Percentiles rank a stretch among this genome's conserved stretches.
phyloP scores from a whole-genome alignment of 257 asterid species.

The Leptodermis oblonga region DNA sequence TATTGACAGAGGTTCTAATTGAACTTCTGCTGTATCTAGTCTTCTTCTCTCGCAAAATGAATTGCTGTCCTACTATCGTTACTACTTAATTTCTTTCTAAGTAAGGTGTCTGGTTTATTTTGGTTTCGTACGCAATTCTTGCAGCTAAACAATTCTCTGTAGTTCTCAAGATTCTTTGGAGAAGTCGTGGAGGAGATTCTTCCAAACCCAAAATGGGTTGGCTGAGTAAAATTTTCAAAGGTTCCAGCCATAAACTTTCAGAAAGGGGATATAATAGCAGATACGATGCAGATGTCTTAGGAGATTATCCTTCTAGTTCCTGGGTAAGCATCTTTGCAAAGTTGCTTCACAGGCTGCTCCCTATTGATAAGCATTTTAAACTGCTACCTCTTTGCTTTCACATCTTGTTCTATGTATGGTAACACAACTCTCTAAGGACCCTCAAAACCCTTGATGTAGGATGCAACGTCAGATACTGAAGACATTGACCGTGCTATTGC shows the following conservation, averaged over 20 bases:
- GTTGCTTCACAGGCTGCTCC: not conserved
- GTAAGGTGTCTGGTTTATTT: not conserved
- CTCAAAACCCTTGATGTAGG: slow-evolving; percentile 33
- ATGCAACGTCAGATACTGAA: slow-evolving; percentile 57
- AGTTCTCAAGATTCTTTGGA: slow-evolving; percentile 23
- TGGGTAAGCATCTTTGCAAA: slow-evolving; percentile 32
- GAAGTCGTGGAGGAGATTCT: not conserved
- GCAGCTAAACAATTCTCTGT: slow-evolving; percentile 39
- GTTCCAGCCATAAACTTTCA: slow-evolving; percentile 55
- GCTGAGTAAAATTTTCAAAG: slow-evolving; percentile 74
- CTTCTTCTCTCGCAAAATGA: not conserved
- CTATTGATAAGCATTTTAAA: not conserved
- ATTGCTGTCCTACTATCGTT: not conserved
- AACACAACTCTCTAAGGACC: not conserved
- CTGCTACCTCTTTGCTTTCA: not conserved
- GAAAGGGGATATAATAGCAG: slow-evolving; percentile 61
- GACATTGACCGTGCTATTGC: slow-evolving; percentile 82
- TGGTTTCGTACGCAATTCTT: not conserved
- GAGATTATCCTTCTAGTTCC: slow-evolving; percentile 57
- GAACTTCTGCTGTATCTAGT: not conserved
- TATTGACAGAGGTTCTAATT: not conserved
- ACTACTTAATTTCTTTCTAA: not conserved
- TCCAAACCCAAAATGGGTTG: slow-evolving; percentile 55
- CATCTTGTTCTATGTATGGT: not conserved
- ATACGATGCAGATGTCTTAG: slow-evolving; percentile 43